phyloP scores from a whole-genome alignment of 148 eudicot species.

The Silene conica region DNA sequence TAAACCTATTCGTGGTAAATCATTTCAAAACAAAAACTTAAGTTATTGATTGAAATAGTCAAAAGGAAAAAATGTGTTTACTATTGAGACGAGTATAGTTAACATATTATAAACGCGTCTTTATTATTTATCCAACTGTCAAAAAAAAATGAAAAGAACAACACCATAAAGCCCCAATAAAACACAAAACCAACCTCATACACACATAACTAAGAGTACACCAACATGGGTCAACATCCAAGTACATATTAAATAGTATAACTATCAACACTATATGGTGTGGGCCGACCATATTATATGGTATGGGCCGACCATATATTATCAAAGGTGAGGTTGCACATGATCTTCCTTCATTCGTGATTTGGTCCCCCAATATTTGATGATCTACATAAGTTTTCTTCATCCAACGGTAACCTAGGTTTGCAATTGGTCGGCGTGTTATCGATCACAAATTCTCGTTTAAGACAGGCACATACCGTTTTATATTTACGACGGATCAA shows the following conservation, averaged over 20 bases:
- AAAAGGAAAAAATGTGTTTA: too few species aligned
- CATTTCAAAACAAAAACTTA: too few species aligned
- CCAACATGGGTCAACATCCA: not conserved
- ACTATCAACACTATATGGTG: not conserved
- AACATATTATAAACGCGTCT: too few species aligned
- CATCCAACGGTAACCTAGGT: slow-evolving; percentile 10
- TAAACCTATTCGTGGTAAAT: too few species aligned
- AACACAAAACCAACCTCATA: not conserved
- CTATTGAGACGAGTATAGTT: too few species aligned
- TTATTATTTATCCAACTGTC: too few species aligned
- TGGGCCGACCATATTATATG: not conserved
- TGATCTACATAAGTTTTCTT: slow-evolving; percentile 17
- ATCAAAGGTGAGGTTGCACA: slow-evolving; percentile 1
- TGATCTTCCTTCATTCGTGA: slow-evolving; percentile 11
- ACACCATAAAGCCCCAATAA: too few species aligned
- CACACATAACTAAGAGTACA: not conserved
- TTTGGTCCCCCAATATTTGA: slow-evolving; percentile 11
- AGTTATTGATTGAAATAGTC: too few species aligned
- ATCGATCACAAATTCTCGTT: not conserved
- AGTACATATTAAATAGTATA: not conserved
- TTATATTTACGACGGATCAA: too few species aligned
- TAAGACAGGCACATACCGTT: too few species aligned
- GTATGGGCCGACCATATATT: slow-evolving; percentile 9
- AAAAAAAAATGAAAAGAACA: too few species aligned
- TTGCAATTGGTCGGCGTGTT: slow-evolving; percentile 19